Evolutionary conservation across 2,329 filamentous ascomycete species (phyloP).

Genomic region (Escovopsis sp.): DNA sequence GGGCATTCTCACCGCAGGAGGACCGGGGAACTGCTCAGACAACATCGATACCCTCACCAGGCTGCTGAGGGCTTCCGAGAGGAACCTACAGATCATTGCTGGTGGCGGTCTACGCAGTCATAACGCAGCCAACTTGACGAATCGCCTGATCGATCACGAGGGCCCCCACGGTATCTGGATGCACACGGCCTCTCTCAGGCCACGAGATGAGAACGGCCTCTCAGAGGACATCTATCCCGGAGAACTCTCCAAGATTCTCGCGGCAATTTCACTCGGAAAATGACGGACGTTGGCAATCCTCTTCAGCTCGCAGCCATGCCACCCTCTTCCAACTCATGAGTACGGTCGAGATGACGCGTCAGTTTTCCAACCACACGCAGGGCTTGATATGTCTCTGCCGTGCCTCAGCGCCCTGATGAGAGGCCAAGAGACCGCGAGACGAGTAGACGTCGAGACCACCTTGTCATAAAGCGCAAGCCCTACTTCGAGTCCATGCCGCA

Average conservation of each 20-base stretch:
- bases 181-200: slow-evolving; percentile 28
- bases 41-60: slow-evolving; percentile 23
- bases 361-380: no score
- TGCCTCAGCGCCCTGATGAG: no score
- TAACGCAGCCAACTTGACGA: slow-evolving; percentile 21
- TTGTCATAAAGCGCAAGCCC: no score
- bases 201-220: slow-evolving; percentile 3
- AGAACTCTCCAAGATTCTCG: slow-evolving; percentile 11
- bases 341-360: no score
- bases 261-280: slow-evolving; percentile 5
- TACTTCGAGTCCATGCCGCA: no score
- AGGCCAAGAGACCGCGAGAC: no score
- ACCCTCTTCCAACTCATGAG: no score
- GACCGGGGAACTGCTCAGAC: slow-evolving; percentile 23
- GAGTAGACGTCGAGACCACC: no score
- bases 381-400: no score
- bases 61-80: slow-evolving; percentile 18
- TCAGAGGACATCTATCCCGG: slow-evolving; percentile 13
- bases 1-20: slow-evolving; percentile 39
- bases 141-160: slow-evolving; percentile 12
- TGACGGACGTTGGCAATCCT: no score
- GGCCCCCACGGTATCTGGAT: slow-evolving; percentile 21
- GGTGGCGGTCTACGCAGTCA: slow-evolving; percentile 34
- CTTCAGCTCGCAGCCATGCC: no score
- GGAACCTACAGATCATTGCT: slow-evolving; percentile 31